phyloP scores from a whole-genome alignment of 768 basidiomycete genomes.

The Rhizopogon roseolus region DNA sequence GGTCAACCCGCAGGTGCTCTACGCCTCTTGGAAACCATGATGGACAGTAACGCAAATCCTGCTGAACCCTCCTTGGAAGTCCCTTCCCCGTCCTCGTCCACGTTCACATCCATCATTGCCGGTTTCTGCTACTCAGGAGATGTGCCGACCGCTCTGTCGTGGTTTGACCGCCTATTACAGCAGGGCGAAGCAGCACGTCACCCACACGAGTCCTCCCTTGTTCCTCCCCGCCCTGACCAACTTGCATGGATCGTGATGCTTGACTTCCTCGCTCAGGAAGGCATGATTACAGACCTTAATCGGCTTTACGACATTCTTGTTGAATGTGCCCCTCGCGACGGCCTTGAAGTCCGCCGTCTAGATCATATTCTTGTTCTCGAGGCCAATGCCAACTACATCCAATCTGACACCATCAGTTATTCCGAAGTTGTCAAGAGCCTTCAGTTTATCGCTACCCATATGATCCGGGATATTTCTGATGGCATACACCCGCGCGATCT shows the following conservation, averaged over 20 bases:
- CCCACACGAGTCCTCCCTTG: conserved; percentile 38
- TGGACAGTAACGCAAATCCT: conserved; percentile 37
- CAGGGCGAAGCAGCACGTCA: conserved; percentile 31
- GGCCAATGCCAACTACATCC: conserved; percentile 34
- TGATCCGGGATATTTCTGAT: not conserved
- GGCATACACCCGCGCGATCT: not conserved
- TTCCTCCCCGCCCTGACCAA: conserved; percentile 47
- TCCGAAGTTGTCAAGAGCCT: conserved; percentile 9
- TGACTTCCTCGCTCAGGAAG: conserved; percentile 41
- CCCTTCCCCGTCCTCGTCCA: conserved; percentile 56
- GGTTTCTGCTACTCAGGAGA: conserved; percentile 63
- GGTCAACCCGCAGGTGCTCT: conserved; percentile 61
- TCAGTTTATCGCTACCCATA: conserved; percentile 24
- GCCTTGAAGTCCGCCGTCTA: conserved; percentile 26
- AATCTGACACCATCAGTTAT: conserved; percentile 8
- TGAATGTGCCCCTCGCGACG: conserved; percentile 29
- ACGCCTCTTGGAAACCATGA: conserved; percentile 65
- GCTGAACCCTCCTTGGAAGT: conserved; percentile 33
- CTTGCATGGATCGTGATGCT: conserved; percentile 59
- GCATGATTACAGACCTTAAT: conserved; percentile 52
- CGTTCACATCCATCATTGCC: conserved; percentile 57
- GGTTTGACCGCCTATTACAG: conserved; percentile 64
- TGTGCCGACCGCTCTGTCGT: conserved; percentile 54
- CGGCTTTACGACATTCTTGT: conserved; percentile 41
- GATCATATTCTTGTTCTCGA: conserved; percentile 42